These are phyloP conservation scores for Blastobotrys malaysiensis DNA, from an alignment of 1,139 yeast species.

Conservation along the genomic window DNA sequence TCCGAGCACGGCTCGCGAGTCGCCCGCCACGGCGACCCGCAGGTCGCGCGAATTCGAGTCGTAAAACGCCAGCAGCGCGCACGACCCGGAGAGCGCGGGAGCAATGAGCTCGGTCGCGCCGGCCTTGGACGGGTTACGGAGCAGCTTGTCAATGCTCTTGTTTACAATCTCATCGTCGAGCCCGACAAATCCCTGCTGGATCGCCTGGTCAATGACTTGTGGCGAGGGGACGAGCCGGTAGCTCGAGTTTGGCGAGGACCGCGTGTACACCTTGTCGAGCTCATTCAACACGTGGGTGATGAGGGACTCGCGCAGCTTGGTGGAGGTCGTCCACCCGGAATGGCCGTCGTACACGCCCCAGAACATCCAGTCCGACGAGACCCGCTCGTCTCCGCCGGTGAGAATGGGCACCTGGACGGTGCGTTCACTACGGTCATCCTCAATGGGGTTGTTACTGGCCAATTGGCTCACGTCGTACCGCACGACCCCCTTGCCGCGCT, in stretches of 20 bases:
- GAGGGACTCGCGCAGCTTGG: slow-evolving; percentile 73
- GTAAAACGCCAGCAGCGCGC: slow-evolving; percentile 83
- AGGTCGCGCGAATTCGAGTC: slow-evolving; percentile 68
- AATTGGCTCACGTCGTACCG: slow-evolving; percentile 87
- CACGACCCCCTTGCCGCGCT: slow-evolving; percentile 85
- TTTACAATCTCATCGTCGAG: slow-evolving; percentile 85
- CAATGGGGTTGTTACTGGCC: slow-evolving; percentile 90
- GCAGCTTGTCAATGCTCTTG: slow-evolving; percentile 61
- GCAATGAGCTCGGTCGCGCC: slow-evolving; percentile 71
- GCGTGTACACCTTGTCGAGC: slow-evolving; percentile 59
- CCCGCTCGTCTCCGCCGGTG: slow-evolving; percentile 22
- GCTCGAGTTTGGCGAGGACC: slow-evolving; percentile 26
- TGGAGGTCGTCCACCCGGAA: slow-evolving; percentile 92
- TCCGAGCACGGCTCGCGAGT: slow-evolving; percentile 87
- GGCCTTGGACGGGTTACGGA: slow-evolving; percentile 52
- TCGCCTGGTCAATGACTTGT: slow-evolving; percentile 71
- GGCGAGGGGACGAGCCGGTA: slow-evolving; percentile 54
- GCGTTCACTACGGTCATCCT: slow-evolving; percentile 87
- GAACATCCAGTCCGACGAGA: slow-evolving; percentile 82
- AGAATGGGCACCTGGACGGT: slow-evolving; percentile 72
- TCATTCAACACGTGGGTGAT: slow-evolving; percentile 74
- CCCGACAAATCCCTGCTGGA: slow-evolving; percentile 71
- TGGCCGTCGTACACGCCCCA: slow-evolving; percentile 98
- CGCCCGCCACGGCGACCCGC: slow-evolving; percentile 95
- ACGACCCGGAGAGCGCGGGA: slow-evolving; percentile 94